Conservation (phyloP, 495 filamentous ascomycete species). For the Chaetomium fimeti region DNA sequence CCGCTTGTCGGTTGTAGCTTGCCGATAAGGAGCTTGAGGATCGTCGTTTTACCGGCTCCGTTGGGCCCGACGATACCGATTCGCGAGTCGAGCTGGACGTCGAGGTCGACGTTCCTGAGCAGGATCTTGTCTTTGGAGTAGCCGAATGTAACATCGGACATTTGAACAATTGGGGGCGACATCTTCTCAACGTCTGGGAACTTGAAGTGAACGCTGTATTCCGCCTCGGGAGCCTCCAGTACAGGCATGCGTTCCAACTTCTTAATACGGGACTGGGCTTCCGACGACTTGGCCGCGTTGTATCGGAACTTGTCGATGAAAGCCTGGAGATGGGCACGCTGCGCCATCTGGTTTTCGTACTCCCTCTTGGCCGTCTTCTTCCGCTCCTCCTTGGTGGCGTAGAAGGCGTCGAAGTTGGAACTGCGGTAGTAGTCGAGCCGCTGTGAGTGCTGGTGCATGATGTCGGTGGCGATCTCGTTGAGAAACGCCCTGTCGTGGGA, state of each 20-base stretch:
- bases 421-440: slow-evolving; percentile 98
- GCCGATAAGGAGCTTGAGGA: slow-evolving; percentile 90
- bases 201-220: slow-evolving; percentile 95
- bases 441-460: slow-evolving; percentile 97
- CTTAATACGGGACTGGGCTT: slow-evolving; percentile 97
- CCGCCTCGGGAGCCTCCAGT: slow-evolving; percentile 83
- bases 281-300: slow-evolving; percentile 97
- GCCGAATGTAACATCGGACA: slow-evolving; percentile 88
- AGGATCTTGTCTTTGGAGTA: slow-evolving; percentile 80
- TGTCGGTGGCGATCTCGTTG: slow-evolving; percentile 99
- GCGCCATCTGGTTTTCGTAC: slow-evolving; percentile 97
- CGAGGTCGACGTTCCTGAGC: slow-evolving; percentile 82
- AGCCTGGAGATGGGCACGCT: slow-evolving; percentile 81
- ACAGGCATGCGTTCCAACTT: slow-evolving; percentile 97
- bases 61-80: slow-evolving; percentile 99
- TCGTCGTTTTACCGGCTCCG: slow-evolving; percentile 96
- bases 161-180: slow-evolving; percentile 96
- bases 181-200: slow-evolving; percentile 98
- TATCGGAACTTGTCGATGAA: slow-evolving; percentile 99
- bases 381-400: slow-evolving; percentile 94
- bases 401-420: slow-evolving; percentile 97
- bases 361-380: slow-evolving; percentile 95
- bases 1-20: slow-evolving; percentile 75
- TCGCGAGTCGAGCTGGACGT: slow-evolving; percentile 95
- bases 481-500: slow-evolving; percentile 99